Conservation (phyloP, 1,284 basidiomycete species). For the Ceratobasidium papillatum region DNA sequence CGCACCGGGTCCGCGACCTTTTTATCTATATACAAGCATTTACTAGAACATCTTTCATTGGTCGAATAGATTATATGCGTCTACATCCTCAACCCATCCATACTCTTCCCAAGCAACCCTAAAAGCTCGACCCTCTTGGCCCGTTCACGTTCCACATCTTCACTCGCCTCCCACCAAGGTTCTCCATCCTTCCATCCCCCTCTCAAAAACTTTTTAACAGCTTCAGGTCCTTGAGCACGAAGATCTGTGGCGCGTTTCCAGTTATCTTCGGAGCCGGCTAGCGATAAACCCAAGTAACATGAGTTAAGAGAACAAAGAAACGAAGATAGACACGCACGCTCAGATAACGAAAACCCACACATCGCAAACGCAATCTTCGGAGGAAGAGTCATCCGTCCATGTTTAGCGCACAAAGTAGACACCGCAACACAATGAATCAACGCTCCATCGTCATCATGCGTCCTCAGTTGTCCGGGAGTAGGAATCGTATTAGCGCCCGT, state of each 20-base stretch:
- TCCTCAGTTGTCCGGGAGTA: not conserved
- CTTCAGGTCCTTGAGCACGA: slow-evolving; percentile 15
- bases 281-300: not conserved
- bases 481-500: slow-evolving; percentile 45
- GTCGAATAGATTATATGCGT: not conserved
- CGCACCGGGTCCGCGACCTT: too few species aligned
- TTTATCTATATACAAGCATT: too few species aligned
- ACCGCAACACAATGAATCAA: slow-evolving; percentile 74
- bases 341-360: slow-evolving; percentile 39
- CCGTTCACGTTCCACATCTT: slow-evolving; percentile 39
- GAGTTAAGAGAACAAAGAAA: not conserved
- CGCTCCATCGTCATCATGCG: slow-evolving; percentile 50
- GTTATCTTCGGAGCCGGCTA: slow-evolving; percentile 2
- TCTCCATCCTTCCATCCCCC: slow-evolving; percentile 44
- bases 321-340: slow-evolving; percentile 9
- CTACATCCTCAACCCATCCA: slow-evolving; percentile 32
- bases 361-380: slow-evolving; percentile 60
- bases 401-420: slow-evolving; percentile 77
- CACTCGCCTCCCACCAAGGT: slow-evolving; percentile 32
- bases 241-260: slow-evolving; percentile 13
- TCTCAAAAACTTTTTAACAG: slow-evolving; percentile 38
- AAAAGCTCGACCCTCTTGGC: slow-evolving; percentile 31
- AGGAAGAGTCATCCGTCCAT: slow-evolving; percentile 78
- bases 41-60: too few species aligned
- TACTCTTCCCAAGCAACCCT: slow-evolving; percentile 16